Evolutionary conservation across 306 rosid genomes (phyloP).

Genomic region (Mimosa pudica): DNA sequence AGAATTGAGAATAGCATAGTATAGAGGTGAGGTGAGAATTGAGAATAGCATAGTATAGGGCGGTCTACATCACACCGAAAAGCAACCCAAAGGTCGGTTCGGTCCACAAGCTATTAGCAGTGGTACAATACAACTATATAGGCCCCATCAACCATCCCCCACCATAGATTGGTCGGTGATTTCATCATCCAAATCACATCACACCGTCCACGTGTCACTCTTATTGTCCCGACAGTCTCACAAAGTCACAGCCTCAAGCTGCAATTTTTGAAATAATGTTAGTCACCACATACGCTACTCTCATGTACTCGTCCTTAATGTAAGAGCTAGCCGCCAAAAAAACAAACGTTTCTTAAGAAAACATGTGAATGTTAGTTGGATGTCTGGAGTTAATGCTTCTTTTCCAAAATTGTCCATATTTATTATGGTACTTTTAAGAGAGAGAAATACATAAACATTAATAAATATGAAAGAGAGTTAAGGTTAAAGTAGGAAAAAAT

Average conservation of each 20-base stretch:
- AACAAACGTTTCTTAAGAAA: too few species aligned
- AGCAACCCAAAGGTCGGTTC: conserved; percentile 55
- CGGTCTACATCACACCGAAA: conserved; percentile 27
- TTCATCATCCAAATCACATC: conserved; percentile 30
- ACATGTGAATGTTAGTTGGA: too few species aligned
- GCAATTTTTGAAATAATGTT: conserved; percentile 7
- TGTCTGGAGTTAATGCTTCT: too few species aligned
- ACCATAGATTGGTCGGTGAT: conserved; percentile 48
- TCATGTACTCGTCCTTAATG: too few species aligned
- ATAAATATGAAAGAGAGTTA: too few species aligned
- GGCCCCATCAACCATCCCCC: conserved; percentile 33
- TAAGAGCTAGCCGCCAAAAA: too few species aligned
- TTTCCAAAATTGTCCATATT: too few species aligned
- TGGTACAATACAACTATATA: conserved; percentile 22
- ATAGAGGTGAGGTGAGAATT: too few species aligned
- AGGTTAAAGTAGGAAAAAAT: too few species aligned
- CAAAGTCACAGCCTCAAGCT: not conserved
- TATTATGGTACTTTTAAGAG: too few species aligned
- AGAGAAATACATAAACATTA: too few species aligned
- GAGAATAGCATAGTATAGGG: not conserved
- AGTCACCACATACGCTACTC: too few species aligned
- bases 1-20: not conserved
- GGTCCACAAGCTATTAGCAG: conserved; percentile 14
- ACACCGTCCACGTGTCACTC: conserved; percentile 37
- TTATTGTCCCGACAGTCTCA: conserved; percentile 35